phyloP scores from a whole-genome alignment of 257 asterid genomes.

The Echium plantagineum region DNA sequence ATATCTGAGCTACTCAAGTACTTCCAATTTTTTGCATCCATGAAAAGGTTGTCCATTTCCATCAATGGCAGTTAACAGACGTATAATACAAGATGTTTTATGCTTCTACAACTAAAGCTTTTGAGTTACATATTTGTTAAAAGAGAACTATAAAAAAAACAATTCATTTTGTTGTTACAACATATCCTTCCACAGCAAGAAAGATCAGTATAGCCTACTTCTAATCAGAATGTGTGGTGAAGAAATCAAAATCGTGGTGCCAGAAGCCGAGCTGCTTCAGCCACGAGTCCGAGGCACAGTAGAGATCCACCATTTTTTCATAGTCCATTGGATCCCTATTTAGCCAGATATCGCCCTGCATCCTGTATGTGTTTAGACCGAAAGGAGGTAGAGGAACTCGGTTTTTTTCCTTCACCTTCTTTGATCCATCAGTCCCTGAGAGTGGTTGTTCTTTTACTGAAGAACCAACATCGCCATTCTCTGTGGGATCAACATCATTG shows the following conservation, averaged over 20 bases:
- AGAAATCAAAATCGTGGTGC: slow-evolving; percentile 35
- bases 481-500: background rate
- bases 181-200: too few relatives aligned
- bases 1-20: too few relatives aligned
- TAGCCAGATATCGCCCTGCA: slow-evolving; percentile 73
- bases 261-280: slow-evolving; percentile 21
- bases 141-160: too few relatives aligned
- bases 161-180: too few relatives aligned
- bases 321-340: slow-evolving; percentile 23
- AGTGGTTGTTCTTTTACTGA: background rate
- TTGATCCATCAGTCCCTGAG: slow-evolving; percentile 1
- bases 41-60: background rate
- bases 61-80: background rate
- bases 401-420: slow-evolving; percentile 22
- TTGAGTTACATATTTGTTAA: too few relatives aligned
- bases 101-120: background rate
- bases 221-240: slow-evolving; percentile 5
- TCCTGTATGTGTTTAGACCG: slow-evolving; percentile 56
- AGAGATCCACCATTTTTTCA: slow-evolving; percentile 19
- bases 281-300: slow-evolving; percentile 27
- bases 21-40: background rate
- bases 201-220: too few relatives aligned
- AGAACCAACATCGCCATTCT: background rate
- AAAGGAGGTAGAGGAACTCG: slow-evolving; percentile 51
- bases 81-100: background rate